Conservation (phyloP, 2,329 filamentous ascomycete genomes). For the Dactylellina drechsleri region DNA sequence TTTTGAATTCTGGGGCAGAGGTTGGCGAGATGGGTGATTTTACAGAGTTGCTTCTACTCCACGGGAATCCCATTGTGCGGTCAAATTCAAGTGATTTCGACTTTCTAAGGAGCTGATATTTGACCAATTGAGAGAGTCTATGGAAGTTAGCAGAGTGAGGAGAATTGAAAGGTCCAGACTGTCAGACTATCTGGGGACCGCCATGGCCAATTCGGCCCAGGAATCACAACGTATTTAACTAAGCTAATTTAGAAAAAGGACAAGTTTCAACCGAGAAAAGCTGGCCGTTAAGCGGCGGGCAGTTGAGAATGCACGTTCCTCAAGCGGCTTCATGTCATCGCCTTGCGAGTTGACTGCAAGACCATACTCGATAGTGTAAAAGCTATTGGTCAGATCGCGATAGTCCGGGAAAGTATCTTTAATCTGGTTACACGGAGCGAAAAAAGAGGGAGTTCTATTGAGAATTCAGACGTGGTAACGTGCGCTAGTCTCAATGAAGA, state of each 20-base stretch:
- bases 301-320: constrained; percentile 21
- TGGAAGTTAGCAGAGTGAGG: background rate
- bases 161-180: background rate
- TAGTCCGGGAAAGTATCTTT: too few relatives aligned
- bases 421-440: constrained; percentile 1
- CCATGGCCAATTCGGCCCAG: background rate
- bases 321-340: background rate
- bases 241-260: constrained; percentile 1
- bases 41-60: constrained; percentile 34
- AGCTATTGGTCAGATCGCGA: too few relatives aligned
- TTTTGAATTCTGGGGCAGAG: constrained; percentile 13
- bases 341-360: constrained; percentile 11
- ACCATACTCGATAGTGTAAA: background rate
- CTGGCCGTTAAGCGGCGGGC: constrained; percentile 13
- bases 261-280: constrained; percentile 1
- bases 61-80: constrained; percentile 37
- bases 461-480: constrained; percentile 9
- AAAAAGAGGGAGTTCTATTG: constrained; percentile 15
- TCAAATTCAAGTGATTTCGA: too few relatives aligned
- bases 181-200: background rate
- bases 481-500: constrained; percentile 37
- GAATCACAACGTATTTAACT: constrained; percentile 17
- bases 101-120: background rate
- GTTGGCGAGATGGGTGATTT: constrained; percentile 23
- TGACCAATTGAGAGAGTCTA: background rate